Evolutionary conservation across 768 basidiomycete species (phyloP), one percentile per base, ranked within the genome.

Genomic region (Amanita subjunquillea): DNA sequence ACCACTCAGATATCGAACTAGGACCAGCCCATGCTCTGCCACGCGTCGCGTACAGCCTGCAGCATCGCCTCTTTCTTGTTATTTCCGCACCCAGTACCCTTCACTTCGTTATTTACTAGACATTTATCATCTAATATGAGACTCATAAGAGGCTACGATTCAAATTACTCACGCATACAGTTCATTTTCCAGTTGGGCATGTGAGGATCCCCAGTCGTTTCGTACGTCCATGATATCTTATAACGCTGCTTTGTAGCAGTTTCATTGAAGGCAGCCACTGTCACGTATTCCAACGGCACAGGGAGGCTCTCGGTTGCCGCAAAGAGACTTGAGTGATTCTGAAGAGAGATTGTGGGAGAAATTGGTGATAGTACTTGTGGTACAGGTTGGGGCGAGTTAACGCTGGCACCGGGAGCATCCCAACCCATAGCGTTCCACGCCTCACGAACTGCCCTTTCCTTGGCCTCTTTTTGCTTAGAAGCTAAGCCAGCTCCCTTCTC

Each of bases 401-500:
- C 9, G 17, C 17, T 17, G 4, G 34, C 22, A 29, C 43, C 22
- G 3, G 43, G 32, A 8, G 51, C 27, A 48, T 46, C 25, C 53
- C 53, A 54, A 13, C 53, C 53, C 53, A 54, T 54, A 8, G n/a
- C 32, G 20, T 0, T 48, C 53, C 53, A 54, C 7, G 45, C 40
- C 34, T 48, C 53, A 8, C 53, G 53, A 7, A 46, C 47, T 9
- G 53, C 53, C 32, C 30, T 12, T 29, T 48, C 45, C 27, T 48
- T 48, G 4, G 53, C 53, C 1, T 20, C 13, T 17, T 43, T 48
- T 30, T 54, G 45, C 8, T 25, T 48, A 6, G 17, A n/a, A n/a
- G n/a, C 53, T 22, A 6, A 12, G 37, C 46, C 53, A 12, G n/a
- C 22, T 42, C 46, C 53, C 37, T 27, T 39, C 9, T 22, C 46